These are phyloP conservation scores for Candida caryicola DNA, from an alignment of 805 yeast genomes.

Conservation along the genomic window DNA sequence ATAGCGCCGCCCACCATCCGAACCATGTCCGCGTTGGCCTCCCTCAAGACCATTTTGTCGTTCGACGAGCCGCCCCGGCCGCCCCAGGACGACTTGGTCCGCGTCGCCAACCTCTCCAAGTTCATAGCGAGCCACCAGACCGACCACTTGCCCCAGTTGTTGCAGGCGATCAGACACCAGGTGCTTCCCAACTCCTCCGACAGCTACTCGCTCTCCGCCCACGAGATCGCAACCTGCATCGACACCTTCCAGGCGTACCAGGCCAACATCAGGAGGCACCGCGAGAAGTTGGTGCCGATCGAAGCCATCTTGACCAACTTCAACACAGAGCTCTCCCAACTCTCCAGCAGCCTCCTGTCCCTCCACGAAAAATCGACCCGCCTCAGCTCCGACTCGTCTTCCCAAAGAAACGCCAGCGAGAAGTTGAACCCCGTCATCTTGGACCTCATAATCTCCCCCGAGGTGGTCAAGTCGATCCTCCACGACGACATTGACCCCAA, in stretches of 20 bases:
- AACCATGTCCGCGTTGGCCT: slow-evolving; percentile 14
- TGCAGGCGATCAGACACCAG: slow-evolving; percentile 2
- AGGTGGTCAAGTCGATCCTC: slow-evolving; percentile 54
- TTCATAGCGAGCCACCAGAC: slow-evolving; percentile 2
- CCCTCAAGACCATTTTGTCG: slow-evolving; percentile 11
- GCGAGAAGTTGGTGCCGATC: slow-evolving; percentile 46
- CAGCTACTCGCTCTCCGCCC: not conserved
- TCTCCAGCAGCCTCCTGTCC: slow-evolving; percentile 31
- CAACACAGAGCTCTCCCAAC: slow-evolving; percentile 45
- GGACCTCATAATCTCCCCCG: slow-evolving; percentile 74
- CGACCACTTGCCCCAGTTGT: not conserved
- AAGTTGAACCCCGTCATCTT: slow-evolving; percentile 72
- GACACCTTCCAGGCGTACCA: slow-evolving; percentile 9
- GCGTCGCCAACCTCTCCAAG: slow-evolving; percentile 10
- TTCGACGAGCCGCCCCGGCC: slow-evolving; percentile 2
- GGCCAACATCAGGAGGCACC: slow-evolving; percentile 23
- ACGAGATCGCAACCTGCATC: slow-evolving; percentile 4
- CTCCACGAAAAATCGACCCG: slow-evolving; percentile 35
- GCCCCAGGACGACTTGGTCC: not conserved
- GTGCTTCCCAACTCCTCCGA: not conserved
- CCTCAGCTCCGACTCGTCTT: slow-evolving; percentile 25
- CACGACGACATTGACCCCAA: slow-evolving; percentile 52
- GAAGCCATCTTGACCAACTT: slow-evolving; percentile 53
- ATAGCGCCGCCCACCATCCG: no score
- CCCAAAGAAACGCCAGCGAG: slow-evolving; percentile 29